Evolutionary conservation across 306 rosid species (phyloP).

Genomic region (Inga laurina): DNA sequence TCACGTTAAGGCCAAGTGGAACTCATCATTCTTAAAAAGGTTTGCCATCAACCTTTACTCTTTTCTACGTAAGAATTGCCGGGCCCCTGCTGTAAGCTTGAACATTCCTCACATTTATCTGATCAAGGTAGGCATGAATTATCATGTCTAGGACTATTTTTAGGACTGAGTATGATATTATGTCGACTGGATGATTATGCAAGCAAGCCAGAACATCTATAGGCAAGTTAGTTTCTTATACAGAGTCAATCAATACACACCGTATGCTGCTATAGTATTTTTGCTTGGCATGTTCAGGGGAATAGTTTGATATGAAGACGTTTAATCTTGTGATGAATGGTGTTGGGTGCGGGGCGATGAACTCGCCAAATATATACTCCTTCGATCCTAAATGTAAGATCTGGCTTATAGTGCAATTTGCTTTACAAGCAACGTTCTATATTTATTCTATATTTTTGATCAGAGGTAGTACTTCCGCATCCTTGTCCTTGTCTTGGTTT

Average conservation of each 20-base stretch:
- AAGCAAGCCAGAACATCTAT: slow-evolving; percentile 29
- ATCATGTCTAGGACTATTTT: slow-evolving; percentile 55
- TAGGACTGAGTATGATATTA: neutral
- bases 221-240: slow-evolving; percentile 26
- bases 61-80: slow-evolving; percentile 82
- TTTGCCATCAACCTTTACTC: slow-evolving; percentile 73
- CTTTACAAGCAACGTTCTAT: too few relatives aligned
- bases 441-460: too few relatives aligned
- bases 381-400: too few relatives aligned
- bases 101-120: slow-evolving; percentile 88
- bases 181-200: slow-evolving; percentile 29
- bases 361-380: slow-evolving; percentile 24
- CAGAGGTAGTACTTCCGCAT: neutral
- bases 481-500: neutral
- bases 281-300: slow-evolving; percentile 27
- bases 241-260: slow-evolving; percentile 25
- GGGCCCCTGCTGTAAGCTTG: slow-evolving; percentile 75
- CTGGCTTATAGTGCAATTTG: too few relatives aligned
- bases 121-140: slow-evolving; percentile 89
- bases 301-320: slow-evolving; percentile 27
- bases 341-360: slow-evolving; percentile 31
- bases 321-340: slow-evolving; percentile 39
- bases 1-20: slow-evolving; percentile 71
- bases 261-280: slow-evolving; percentile 18
- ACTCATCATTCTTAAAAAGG: slow-evolving; percentile 64